Base-by-base conservation (phyloP, 2,329 filamentous ascomycete species). In the Neonectria coccinea region DNA sequence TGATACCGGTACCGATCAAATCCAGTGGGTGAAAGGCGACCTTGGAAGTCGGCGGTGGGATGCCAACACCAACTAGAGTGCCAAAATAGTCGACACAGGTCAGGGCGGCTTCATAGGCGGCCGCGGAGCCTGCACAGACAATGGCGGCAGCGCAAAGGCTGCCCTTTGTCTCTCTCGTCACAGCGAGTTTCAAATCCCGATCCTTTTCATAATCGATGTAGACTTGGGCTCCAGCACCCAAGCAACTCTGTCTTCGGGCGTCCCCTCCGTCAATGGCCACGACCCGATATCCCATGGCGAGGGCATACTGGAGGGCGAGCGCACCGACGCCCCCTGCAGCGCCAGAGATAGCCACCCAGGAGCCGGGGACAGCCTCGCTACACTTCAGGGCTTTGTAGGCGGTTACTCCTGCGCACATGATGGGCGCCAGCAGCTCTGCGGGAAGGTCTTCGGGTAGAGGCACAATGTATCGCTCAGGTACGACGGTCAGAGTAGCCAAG, bases 321-420 rank as follows among this genome's bases (percentile, higher is more conserved):
- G 51, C 55, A 2, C 61, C 61, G 5, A 64, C 56, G 5, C 61
- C 61, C 14, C 61, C 61, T 2, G 41, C 61, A 11, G 56, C 61
- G 8, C 61, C 61, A 11, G 61, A 64, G 29, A 64, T 31, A 7
- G 57, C 42, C 31, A 64, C 48, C 61, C 61, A 64, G 1, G 50
- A 42, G 6, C 61, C 61, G 10, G 61, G 51, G 1, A 48, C 31
- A 3, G 51, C 33, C 22, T 64, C 50, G 33, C 56, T 50, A 27
- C 61, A 41, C 25, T 64, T 64, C n/a, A 64, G 22, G 14, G 61
- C 61, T 11, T 64, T 64, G 44, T 64, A 64, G 4, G 61, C 61
- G 5, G 61, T 64, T 8, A 64, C 61, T 11, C 61, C 61, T 4
- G 48, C 56, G 25, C 61, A 64, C 12, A 64, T 42, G 5, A 64